Evolutionary conservation across 2,329 filamentous ascomycete species (phyloP), one percentile per base, ranked within the genome.

Genomic region (Escovopsis sp.): DNA sequence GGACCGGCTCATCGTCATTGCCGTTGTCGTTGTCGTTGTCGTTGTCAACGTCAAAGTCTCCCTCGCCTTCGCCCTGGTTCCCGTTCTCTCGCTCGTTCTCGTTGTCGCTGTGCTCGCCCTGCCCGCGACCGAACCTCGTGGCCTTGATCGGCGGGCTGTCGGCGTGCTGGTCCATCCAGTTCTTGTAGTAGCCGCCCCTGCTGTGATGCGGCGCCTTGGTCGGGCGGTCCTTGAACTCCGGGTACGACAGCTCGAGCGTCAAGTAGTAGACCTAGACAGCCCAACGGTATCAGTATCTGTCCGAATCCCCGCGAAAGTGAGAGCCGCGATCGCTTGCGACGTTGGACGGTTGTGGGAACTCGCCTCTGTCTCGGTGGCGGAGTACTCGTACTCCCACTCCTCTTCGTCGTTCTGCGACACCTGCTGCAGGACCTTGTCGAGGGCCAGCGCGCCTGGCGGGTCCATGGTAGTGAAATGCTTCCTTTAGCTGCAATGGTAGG

Each of bases 381-480:
- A 80, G 52, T 81, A 81, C 49, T 81, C 77, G 49, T 80, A 80
- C 52, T 81, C 77, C 74, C 75, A 81, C 40, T 78, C 75, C 39
- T 80, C 72, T 45, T 77, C 65, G 6, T 67, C 69, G 26, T 65
- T 63, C 9, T 47, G 46, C 23, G 48, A 44, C 12, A 56, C 43
- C 33, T 56, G 49, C n/a, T 49, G 40, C 26, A 56, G 30, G 12
- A 54, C 40, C 38, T 57, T 52, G 30, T 61, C 53, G 26, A 61
- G 39, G 7, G 44, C 39, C 36, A 61, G 41, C 8, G 53, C 53
- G 9, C 53, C 58, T 4, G 58, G 48, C 36, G 48, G 48, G 12
- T 57, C 48, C 18, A 45, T 26, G 33, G 43, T 8, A 30, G 28
- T 10, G 6, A 6, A 2, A 30, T 30, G 6, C 28, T 6, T 30